Evolutionary conservation across 805 yeast genomes (phyloP), one percentile per base, ranked within the genome.

Genomic region (Ogataea nonfermentans): DNA sequence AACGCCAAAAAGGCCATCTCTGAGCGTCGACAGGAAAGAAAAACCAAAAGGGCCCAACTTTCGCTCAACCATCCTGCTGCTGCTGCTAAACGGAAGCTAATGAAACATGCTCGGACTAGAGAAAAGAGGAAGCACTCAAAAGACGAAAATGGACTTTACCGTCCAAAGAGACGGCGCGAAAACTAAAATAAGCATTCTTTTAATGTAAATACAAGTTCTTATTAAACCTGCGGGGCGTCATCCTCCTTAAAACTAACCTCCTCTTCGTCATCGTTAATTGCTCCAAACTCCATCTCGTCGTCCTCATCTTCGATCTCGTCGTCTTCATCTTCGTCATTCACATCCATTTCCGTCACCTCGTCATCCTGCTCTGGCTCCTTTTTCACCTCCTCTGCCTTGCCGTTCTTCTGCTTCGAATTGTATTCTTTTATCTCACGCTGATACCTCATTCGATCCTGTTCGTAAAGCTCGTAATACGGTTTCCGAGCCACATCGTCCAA

Each of bases 61-160:
- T 84, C 88, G 3, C 70, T 90, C 9, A 74, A 72, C 14, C 84
- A 83, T 4, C 98, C 98, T 1, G 95, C 84, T 11, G 63, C 75
- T 29, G 81, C 87, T n/a, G 93, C 96, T 2, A 75, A 73, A 49
- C 77, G 85, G 61, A 86, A 84, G 65, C 56, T 86, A 54, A 81
- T 71, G 63, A 86, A 84, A 60, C 95, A 90, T 65, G 78, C 72
- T 26, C 75, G 81, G 52, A 73, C 76, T 20, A 78, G 90, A 59
- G 93, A 84, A 47, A 85, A 82, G 69, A 75, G 96, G 61, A 83
- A 76, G 56, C 78, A 71, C 35, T 79, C 75, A 37, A 84, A 77
- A 59, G 95, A 86, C 56, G 90, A 76, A 22, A 83, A 76, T 57
- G 95, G 95, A 0, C 78, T 67, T 50, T 85, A 84, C 53, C 84